Conservation (phyloP, 306 rosid species). For the Trifolium fragiferum region DNA sequence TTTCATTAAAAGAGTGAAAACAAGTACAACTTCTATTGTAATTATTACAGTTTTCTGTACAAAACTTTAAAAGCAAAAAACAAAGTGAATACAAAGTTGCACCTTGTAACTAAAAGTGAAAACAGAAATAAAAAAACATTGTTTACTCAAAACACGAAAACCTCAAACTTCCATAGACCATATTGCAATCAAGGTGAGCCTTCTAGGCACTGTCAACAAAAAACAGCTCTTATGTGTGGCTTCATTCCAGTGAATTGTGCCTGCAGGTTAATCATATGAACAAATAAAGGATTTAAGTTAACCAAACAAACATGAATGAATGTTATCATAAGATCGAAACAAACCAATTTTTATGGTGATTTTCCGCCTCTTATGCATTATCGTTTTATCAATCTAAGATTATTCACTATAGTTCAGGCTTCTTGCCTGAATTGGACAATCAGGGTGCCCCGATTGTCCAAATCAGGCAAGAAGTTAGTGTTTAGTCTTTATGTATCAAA, state of each 20-base stretch:
- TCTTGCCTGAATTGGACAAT: conserved; percentile 18
- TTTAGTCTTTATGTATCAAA: neutral
- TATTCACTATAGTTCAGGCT: neutral
- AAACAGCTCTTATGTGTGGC: conserved; percentile 36
- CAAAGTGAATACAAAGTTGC: neutral
- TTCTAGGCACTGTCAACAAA: conserved; percentile 18
- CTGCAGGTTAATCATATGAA: conserved; percentile 46
- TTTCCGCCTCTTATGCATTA: neutral
- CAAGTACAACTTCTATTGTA: neutral
- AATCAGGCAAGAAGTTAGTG: no score
- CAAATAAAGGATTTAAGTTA: conserved; percentile 21
- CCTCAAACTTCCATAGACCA: conserved; percentile 32
- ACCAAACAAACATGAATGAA: conserved; percentile 1
- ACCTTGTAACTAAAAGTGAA: neutral
- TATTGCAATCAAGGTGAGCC: conserved; percentile 22
- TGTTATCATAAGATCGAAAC: neutral
- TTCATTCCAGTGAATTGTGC: conserved; percentile 29
- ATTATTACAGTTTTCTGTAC: neutral
- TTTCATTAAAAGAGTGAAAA: neutral
- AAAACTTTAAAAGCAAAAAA: neutral
- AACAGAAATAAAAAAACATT: neutral
- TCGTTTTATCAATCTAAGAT: neutral
- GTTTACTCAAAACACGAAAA: neutral
- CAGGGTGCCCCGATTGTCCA: neutral
- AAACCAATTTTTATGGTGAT: neutral